phyloP scores from a whole-genome alignment of 2,329 filamentous ascomycete species.

The Nannizzia gypsea region DNA sequence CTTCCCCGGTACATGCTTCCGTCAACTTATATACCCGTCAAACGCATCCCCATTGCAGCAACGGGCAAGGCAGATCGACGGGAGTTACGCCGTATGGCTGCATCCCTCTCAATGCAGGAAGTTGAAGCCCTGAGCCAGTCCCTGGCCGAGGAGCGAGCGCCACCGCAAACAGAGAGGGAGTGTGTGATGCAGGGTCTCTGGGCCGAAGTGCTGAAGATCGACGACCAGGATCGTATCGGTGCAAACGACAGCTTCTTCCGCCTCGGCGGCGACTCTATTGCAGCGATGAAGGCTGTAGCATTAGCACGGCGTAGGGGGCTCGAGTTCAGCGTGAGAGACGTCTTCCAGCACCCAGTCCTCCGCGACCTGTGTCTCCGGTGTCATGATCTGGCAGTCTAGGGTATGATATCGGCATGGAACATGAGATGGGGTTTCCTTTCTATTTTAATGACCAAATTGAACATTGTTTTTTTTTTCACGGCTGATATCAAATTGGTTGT shows the following conservation, averaged over 20 bases:
- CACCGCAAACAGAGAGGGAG: not conserved
- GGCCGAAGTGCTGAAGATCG: not conserved
- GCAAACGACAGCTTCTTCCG: conserved; percentile 7
- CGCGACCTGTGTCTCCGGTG: conserved; percentile 19
- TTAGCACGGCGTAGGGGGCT: not conserved
- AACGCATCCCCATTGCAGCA: not conserved
- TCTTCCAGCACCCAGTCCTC: conserved; percentile 18
- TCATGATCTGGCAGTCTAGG: not conserved
- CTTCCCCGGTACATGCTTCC: conserved; percentile 23
- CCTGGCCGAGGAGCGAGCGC: not conserved
- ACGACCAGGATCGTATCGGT: not conserved
- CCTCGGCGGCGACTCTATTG: conserved; percentile 29
- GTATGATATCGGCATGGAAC: not conserved
- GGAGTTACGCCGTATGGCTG: conserved; percentile 3
- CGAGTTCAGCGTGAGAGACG: conserved; percentile 5
- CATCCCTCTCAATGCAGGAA: not conserved
- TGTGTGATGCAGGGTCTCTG: not conserved
- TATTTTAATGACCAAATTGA: not conserved
- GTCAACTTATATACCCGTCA: not conserved
- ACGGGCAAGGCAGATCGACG: not conserved
- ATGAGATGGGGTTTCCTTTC: not conserved
- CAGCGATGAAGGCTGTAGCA: conserved; percentile 21
- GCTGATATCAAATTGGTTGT: too few relatives aligned
- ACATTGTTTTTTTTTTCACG: too few relatives aligned
- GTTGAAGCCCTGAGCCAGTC: not conserved